A percentile compares a stretch with the other conserved stretches of the same genome.
phyloP scores from a whole-genome alignment of 2,329 filamentous ascomycete genomes.

The Fusarium sp. region DNA sequence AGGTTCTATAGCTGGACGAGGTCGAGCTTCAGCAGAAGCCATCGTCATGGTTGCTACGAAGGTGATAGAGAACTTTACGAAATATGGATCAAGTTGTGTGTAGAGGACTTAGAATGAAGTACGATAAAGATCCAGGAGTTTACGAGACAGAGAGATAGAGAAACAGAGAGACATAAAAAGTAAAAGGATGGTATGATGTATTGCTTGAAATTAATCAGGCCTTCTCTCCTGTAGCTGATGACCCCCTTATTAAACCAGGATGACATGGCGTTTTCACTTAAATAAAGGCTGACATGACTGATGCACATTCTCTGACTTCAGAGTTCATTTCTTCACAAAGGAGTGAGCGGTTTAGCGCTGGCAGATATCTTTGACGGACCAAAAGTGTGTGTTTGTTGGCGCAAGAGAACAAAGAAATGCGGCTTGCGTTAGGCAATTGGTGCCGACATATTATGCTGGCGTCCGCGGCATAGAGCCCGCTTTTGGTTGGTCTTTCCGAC shows the following conservation, averaged over 20 bases:
- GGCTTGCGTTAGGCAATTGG: slow-evolving; percentile 34
- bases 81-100: not conserved
- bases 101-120: not conserved
- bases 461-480: slow-evolving; percentile 22
- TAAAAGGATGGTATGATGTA: not conserved
- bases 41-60: slow-evolving; percentile 29
- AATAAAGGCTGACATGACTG: slow-evolving; percentile 29
- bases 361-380: slow-evolving; percentile 23
- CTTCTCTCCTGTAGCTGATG: slow-evolving; percentile 1
- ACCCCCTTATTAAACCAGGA: slow-evolving; percentile 35
- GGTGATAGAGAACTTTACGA: slow-evolving; percentile 8
- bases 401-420: slow-evolving; percentile 44
- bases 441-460: slow-evolving; percentile 14
- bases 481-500: slow-evolving; percentile 19
- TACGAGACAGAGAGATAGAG: not conserved
- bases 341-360: slow-evolving; percentile 32
- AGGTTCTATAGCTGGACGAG: slow-evolving; percentile 39
- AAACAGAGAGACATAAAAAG: not conserved
- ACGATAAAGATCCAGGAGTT: not conserved
- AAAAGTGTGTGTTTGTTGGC: slow-evolving; percentile 39
- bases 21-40: slow-evolving; percentile 26
- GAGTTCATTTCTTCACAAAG: slow-evolving; percentile 9
- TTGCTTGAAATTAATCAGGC: not conserved
- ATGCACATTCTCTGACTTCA: slow-evolving; percentile 28
- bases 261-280: slow-evolving; percentile 36